Evolutionary conservation across 1,139 yeast species (phyloP).

Genomic region (Lodderomyces elongisporus): DNA sequence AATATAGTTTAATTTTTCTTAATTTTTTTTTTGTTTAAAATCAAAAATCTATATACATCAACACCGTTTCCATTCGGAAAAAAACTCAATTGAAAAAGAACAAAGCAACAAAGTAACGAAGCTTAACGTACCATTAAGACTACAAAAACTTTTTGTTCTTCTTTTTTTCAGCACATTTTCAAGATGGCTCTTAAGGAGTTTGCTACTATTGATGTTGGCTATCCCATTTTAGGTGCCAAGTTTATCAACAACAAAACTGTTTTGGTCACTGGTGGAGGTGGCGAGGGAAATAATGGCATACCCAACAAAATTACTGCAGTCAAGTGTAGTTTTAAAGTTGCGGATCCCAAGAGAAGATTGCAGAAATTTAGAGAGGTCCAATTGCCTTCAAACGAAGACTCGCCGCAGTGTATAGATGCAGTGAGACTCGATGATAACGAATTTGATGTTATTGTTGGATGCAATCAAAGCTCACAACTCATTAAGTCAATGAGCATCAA

Average conservation of each 20-base stretch:
- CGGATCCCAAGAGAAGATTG: conserved; percentile 46
- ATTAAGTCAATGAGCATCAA: conserved; percentile 58
- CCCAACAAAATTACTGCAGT: conserved; percentile 80
- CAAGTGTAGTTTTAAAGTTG: conserved; percentile 50
- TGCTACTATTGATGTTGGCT: conserved; percentile 54
- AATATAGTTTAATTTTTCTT: too few relatives aligned
- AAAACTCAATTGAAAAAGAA: background rate
- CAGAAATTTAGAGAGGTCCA: conserved; percentile 61
- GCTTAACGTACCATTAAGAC: too few relatives aligned
- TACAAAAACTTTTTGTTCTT: too few relatives aligned
- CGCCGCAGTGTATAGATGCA: conserved; percentile 67
- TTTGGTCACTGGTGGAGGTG: conserved; percentile 90
- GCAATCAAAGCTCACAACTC: conserved; percentile 59
- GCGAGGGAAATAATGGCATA: conserved; percentile 84
- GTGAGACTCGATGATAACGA: conserved; percentile 23
- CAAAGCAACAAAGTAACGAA: background rate
- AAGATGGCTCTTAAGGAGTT: conserved; percentile 16
- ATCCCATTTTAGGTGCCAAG: conserved; percentile 77
- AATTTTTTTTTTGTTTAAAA: too few relatives aligned
- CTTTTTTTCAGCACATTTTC: too few relatives aligned
- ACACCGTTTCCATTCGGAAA: too few relatives aligned
- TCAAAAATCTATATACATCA: too few relatives aligned
- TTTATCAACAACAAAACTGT: conserved; percentile 61
- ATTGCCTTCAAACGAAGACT: conserved; percentile 60
- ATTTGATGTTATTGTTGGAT: conserved; percentile 58